Conservation (phyloP, 106 monocot species). For the Hemerocallis citrina region DNA sequence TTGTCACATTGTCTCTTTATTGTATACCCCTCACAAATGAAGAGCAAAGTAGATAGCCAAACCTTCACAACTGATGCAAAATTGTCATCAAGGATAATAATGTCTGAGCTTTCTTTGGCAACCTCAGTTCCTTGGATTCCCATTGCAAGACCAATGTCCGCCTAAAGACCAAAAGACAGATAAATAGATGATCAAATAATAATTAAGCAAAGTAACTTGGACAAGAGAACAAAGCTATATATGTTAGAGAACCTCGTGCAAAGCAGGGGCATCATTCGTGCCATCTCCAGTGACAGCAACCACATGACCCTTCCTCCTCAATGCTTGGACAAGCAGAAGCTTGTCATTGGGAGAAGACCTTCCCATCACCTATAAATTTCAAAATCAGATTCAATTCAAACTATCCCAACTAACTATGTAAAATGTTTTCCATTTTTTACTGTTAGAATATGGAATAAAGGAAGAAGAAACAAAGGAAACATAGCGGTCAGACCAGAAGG, state of each 20-base stretch:
- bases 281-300: constrained; percentile 97
- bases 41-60: not conserved
- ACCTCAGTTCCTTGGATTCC: constrained; percentile 86
- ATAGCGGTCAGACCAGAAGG: not conserved
- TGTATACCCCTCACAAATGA: not conserved
- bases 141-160: constrained; percentile 86
- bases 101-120: constrained; percentile 81
- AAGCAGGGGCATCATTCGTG: constrained; percentile 88
- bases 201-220: not conserved
- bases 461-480: not conserved
- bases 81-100: constrained; percentile 78
- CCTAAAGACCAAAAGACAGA: constrained; percentile 30
- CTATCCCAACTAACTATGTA: too few relatives aligned
- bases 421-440: not conserved
- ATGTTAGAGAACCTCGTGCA: constrained; percentile 66
- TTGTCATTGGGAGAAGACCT: constrained; percentile 92
- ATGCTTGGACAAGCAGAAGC: constrained; percentile 68
- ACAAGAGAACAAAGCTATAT: not conserved
- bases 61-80: constrained; percentile 85
- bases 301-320: constrained; percentile 54
- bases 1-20: not conserved
- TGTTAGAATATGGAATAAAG: too few relatives aligned
- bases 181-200: not conserved
- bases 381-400: not conserved
- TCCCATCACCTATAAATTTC: constrained; percentile 63